A percentile compares a stretch with the other conserved stretches of the same genome.
These are phyloP conservation scores for Spathaspora boniae DNA, from an alignment of 805 yeast species.

Conservation along the genomic window DNA sequence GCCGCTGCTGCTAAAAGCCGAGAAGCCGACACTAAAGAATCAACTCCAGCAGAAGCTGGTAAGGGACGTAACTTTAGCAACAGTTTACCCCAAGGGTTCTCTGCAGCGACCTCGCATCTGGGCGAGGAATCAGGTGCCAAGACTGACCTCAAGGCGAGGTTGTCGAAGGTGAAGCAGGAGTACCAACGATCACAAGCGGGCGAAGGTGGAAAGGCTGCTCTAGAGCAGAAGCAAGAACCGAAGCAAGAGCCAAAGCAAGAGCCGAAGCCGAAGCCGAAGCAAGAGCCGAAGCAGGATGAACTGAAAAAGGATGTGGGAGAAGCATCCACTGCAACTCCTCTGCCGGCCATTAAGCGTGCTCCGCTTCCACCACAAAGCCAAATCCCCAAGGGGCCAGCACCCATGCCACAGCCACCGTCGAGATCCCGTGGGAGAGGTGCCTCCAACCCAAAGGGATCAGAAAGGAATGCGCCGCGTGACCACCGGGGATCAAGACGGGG, in stretches of 20 bases:
- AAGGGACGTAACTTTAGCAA: conserved; percentile 3
- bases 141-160: conserved; percentile 19
- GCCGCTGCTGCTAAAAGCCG: not conserved
- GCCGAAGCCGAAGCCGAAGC: too few species aligned
- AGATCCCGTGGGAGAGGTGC: not conserved
- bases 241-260: conserved; percentile 1
- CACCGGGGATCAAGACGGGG: too few species aligned
- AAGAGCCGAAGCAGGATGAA: too few species aligned
- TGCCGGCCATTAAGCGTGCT: conserved; percentile 10
- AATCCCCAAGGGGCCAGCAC: conserved; percentile 11
- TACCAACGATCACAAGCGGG: conserved; percentile 9
- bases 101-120: too few species aligned
- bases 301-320: too few species aligned
- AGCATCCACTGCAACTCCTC: too few species aligned
- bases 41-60: conserved; percentile 7
- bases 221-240: conserved; percentile 7
- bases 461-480: too few species aligned
- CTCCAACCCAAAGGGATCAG: too few species aligned
- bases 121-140: too few species aligned
- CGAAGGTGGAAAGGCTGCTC: conserved; percentile 2
- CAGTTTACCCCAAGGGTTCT: not conserved
- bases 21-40: conserved; percentile 4
- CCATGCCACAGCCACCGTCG: not conserved
- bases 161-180: conserved; percentile 23
- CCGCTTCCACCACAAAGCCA: conserved; percentile 23